Percentiles rank a stretch among this genome's conserved stretches.
Evolutionary conservation across 2,329 filamentous ascomycete species (phyloP).

Genomic region (Cryphonectria japonica): DNA sequence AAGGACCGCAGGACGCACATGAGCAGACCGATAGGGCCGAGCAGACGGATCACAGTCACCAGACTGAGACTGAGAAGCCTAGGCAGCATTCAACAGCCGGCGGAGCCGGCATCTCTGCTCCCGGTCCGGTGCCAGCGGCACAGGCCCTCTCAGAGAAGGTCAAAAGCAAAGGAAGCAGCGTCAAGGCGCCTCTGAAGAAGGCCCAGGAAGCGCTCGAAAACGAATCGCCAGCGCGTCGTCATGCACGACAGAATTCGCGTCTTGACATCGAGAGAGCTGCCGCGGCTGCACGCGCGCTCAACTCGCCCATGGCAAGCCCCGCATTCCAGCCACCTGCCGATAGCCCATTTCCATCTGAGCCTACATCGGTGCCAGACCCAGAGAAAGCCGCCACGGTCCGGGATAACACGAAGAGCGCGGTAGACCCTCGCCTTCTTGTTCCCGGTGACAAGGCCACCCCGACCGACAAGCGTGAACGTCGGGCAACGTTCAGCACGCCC

Average conservation of each 20-base stretch:
- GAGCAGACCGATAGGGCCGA: constrained; percentile 59
- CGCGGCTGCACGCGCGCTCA: constrained; percentile 36
- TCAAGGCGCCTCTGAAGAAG: constrained; percentile 23
- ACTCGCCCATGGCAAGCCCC: constrained; percentile 29
- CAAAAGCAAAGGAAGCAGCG: constrained; percentile 35
- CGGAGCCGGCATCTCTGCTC: constrained; percentile 48
- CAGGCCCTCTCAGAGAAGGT: constrained; percentile 44
- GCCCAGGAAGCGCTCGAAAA: constrained; percentile 16
- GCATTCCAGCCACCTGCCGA: constrained; percentile 15
- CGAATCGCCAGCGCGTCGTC: constrained; percentile 22
- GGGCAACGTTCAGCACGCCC: constrained; percentile 59
- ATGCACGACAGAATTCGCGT: constrained; percentile 30
- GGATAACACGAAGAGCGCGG: constrained; percentile 29
- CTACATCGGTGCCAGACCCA: constrained; percentile 31
- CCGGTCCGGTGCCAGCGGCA: constrained; percentile 43
- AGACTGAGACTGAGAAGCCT: constrained; percentile 33
- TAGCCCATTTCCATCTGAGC: constrained; percentile 16
- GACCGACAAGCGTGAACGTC: constrained; percentile 44
- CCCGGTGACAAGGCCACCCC: constrained; percentile 31
- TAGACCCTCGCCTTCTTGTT: constrained; percentile 29
- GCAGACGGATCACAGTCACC: constrained; percentile 39
- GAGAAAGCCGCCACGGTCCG: constrained; percentile 31
- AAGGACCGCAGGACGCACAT: constrained; percentile 43
- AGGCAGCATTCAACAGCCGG: constrained; percentile 36
- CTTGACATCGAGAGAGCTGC: constrained; percentile 38